Evolutionary conservation across 108 stramenopile species (phyloP).

Genomic region (Skeletonema grethae): DNA sequence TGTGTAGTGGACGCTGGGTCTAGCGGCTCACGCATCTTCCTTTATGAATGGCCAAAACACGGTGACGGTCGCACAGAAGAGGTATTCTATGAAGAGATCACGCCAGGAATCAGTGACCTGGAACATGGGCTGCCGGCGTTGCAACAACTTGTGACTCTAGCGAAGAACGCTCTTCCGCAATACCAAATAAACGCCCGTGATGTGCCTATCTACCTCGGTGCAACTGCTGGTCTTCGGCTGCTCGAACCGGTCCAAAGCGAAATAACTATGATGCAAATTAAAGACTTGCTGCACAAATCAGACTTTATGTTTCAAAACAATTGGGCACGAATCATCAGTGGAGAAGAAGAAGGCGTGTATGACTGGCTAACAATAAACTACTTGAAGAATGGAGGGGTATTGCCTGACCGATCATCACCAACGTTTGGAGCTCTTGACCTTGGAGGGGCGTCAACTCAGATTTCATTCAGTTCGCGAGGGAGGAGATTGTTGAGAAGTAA

Average conservation of each 20-base stretch:
- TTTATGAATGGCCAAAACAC: slow-evolving; percentile 32
- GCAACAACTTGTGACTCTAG: slow-evolving; percentile 4
- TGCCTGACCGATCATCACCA: slow-evolving; percentile 44
- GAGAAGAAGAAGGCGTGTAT: slow-evolving; percentile 94
- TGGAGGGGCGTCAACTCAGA: slow-evolving; percentile 92
- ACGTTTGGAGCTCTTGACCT: slow-evolving; percentile 90
- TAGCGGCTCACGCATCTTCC: slow-evolving; percentile 40
- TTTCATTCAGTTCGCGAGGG: slow-evolving; percentile 72
- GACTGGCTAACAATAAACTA: slow-evolving; percentile 89
- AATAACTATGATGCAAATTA: slow-evolving; percentile 60
- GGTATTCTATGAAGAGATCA: slow-evolving; percentile 13
- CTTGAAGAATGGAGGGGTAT: slow-evolving; percentile 53
- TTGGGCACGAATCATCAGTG: slow-evolving; percentile 80
- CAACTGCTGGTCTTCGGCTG: slow-evolving; percentile 93
- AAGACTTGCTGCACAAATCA: slow-evolving; percentile 60
- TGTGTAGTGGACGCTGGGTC: slow-evolving; percentile 44
- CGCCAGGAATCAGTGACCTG: slow-evolving; percentile 31
- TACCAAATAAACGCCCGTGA: neutral
- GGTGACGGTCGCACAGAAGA: neutral
- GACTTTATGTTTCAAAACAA: slow-evolving; percentile 78
- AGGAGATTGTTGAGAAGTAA: slow-evolving; percentile 58
- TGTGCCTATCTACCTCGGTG: slow-evolving; percentile 90
- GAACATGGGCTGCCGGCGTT: slow-evolving; percentile 20
- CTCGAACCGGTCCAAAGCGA: slow-evolving; percentile 53
- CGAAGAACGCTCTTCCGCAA: slow-evolving; percentile 15